Percentiles rank a stretch among this genome's conserved stretches.
phyloP scores from a whole-genome alignment of 1,284 basidiomycete species.

The Wolfiporia cocos region DNA sequence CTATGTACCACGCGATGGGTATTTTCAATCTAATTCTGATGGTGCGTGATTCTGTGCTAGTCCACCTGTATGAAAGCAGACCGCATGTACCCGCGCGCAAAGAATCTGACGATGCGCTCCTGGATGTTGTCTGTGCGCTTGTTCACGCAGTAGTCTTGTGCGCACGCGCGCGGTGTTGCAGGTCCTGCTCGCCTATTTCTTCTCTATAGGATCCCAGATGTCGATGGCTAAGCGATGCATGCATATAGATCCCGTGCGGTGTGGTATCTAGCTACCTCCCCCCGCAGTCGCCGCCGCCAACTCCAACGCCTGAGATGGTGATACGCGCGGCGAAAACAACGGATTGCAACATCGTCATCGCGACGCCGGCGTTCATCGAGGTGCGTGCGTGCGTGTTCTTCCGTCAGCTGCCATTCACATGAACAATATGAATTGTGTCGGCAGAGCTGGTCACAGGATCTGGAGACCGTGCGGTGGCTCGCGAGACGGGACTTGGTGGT shows the following conservation, averaged over 20 bases:
- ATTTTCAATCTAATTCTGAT: slow-evolving; percentile 1
- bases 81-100: no score
- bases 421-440: background rate
- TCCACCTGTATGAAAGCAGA: no score
- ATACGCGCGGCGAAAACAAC: slow-evolving; percentile 8
- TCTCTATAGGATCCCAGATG: no score
- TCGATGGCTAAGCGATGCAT: no score
- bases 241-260: slow-evolving; percentile 16
- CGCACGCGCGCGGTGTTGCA: no score
- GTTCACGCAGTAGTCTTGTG: no score
- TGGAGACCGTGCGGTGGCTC: slow-evolving; percentile 3
- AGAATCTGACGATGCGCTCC: background rate
- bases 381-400: background rate
- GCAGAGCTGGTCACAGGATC: slow-evolving; percentile 3
- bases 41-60: slow-evolving; percentile 1
- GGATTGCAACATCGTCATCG: slow-evolving; percentile 12
- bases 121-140: no score
- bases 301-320: slow-evolving; percentile 15
- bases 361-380: slow-evolving; percentile 18
- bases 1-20: slow-evolving; percentile 12
- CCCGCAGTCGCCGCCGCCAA: slow-evolving; percentile 14
- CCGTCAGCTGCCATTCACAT: background rate
- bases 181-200: no score
- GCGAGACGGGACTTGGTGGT: slow-evolving; percentile 1
- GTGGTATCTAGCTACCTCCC: slow-evolving; percentile 9